A percentile compares a stretch with the other conserved stretches of the same genome.
Conservation (phyloP, 1,284 basidiomycete genomes). For the Moesziomyces sp. region DNA sequence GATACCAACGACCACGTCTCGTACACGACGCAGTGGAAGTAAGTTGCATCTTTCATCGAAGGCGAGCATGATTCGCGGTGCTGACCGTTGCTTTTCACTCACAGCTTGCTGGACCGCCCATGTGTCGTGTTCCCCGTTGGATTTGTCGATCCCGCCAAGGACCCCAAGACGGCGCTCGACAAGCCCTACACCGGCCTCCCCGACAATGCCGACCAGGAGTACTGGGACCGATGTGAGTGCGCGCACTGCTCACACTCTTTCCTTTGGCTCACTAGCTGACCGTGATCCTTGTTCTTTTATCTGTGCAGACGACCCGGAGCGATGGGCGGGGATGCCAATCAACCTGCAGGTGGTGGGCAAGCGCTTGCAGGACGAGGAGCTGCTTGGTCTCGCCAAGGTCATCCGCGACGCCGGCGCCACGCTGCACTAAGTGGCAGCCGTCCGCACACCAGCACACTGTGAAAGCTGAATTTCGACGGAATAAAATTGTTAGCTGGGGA, state of each 20-base stretch:
- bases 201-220: constrained; percentile 16
- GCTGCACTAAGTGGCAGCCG: constrained; percentile 1
- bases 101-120: constrained; percentile 23
- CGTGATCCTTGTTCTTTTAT: neutral
- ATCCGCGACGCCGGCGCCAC: constrained; percentile 45
- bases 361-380: constrained; percentile 78
- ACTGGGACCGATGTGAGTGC: constrained; percentile 18
- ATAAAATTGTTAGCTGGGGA: too few species aligned
- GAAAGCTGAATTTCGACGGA: too few species aligned
- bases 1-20: constrained; percentile 69
- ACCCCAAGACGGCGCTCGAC: constrained; percentile 71
- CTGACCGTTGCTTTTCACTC: neutral
- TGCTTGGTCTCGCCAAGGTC: constrained; percentile 70
- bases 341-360: constrained; percentile 77
- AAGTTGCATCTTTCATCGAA: neutral
- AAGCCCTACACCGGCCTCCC: constrained; percentile 21
- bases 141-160: constrained; percentile 69
- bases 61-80: rapidly evolving
- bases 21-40: constrained; percentile 44
- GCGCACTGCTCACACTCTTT: neutral
- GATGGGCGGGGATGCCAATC: constrained; percentile 75
- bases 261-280: neutral
- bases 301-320: constrained; percentile 57
- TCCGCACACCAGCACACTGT: too few species aligned
- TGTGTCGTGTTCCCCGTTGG: constrained; percentile 72